phyloP scores from a whole-genome alignment of 225 moss, liverwort and hornwort genomes.

The Sphagnum tenellum region DNA sequence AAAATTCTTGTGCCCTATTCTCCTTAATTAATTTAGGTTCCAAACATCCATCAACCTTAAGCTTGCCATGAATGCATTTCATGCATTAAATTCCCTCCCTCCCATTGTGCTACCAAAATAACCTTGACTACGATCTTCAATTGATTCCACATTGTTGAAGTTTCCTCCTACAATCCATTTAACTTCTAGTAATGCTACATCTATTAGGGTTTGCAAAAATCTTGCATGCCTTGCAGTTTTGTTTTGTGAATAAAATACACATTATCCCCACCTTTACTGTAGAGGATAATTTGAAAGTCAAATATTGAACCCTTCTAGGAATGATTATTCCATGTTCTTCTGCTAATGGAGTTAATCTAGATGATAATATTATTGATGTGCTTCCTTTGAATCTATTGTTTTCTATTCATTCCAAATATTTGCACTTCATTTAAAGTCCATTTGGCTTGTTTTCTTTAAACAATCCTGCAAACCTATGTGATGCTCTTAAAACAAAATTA shows the following conservation, averaged over 20 bases:
- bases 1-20: not conserved
- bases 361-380: not conserved
- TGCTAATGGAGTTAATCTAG: not conserved
- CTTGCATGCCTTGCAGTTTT: not conserved
- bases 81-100: not conserved
- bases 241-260: not conserved
- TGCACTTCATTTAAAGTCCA: too few relatives aligned
- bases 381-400: not conserved
- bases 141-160: not conserved
- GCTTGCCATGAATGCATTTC: not conserved
- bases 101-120: not conserved
- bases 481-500: too few relatives aligned
- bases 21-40: not conserved
- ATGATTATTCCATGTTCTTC: not conserved
- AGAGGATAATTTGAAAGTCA: not conserved
- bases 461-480: too few relatives aligned
- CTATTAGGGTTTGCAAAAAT: too few relatives aligned
- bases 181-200: too few relatives aligned
- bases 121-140: not conserved
- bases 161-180: not conserved
- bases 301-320: not conserved
- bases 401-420: not conserved
- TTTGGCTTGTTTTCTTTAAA: too few relatives aligned
- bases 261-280: not conserved
- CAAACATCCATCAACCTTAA: not conserved